Evolutionary conservation across 2,329 filamentous ascomycete species (phyloP), one percentile per base, ranked within the genome.

Genomic region (Neoascochyta sp.): DNA sequence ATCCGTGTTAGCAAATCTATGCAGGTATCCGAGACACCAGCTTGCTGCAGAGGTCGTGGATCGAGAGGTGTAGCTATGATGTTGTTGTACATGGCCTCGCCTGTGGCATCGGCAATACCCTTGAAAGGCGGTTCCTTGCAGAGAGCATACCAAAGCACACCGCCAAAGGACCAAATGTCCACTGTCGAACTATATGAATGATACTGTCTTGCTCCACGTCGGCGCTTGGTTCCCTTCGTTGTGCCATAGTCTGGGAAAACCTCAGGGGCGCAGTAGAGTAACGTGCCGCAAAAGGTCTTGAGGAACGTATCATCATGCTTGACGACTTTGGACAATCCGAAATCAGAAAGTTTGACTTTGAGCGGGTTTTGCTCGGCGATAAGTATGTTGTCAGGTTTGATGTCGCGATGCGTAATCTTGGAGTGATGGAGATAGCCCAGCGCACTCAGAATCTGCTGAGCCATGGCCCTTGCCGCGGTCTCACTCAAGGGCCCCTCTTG

Each of bases 351-450:
- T 63, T 98, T 96, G 49, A 96, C 83, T 9, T 77, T 71, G 27
- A 95, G 76, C 0, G 89, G 88, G 5, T 81, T 70, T 7, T 78
- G 60, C 1, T 79, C 81, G 8, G 80, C 73, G 45, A 96, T 85
- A 22, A 98, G 72, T 39, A 98, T 95, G 54, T 98, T 98, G 69
- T 98, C 92, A 0, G 92, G 92, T 59, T 98, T 98, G 55, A 98
- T 88, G 62, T 98, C 92, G n/a, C 92, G 83, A 64, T 98, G 92
- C 0, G 90, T 96, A 49, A 98, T 95, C 54, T 83, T 87, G 50
- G 84, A 82, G 30, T 74, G 70, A 61, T 98, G 92, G 7, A 98
- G 71, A 59, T 98, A 95, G 16, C 79, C 80, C 29, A 98, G 68
- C 2, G 90, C 90, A 46, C 82, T 77, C 23, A 95, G 67, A 19